Evolutionary conservation across 345 rosid genomes (phyloP), one percentile per base, ranked within the genome.

Genomic region (Salix koriyanagi): DNA sequence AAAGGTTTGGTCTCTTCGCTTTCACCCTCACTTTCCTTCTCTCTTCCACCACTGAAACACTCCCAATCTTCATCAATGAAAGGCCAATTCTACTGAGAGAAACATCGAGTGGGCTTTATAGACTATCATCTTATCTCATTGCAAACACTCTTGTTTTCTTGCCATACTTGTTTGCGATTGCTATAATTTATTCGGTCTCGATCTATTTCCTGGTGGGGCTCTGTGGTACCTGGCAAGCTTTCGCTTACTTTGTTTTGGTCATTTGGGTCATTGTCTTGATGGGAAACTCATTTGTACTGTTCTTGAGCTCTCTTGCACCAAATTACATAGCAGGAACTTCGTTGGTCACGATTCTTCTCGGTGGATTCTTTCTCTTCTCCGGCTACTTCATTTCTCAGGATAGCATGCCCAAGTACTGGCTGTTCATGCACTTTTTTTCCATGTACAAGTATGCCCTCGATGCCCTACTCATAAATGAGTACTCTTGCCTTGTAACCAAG

Each of bases 391-490:
- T 94, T 13, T 88, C 97, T 3, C 80, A 86, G 71, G 91, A 89
- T 4, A 88, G 96, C 68, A 70, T 94, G 67, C 99, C 98, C 9
- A 90, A 88, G 85, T 94, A 90, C 67, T 94, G 99, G 97, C 88
- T 91, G 3, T 91, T 92, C 86, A 94, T 94, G 99, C 90, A 94
- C 77, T 93, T 89, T 82, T 74, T 94, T 69, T 94, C 99, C 7
- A 93, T 94, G 99, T 94, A 94, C 78, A 94, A 90, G 72, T 94
- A 94, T 66, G 97, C 95, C 2, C 91, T 94, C 12, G 99, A 94
- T 16, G 96, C 96, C 0, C 86, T 94, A 5, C 90, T 92, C 32
- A 87, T 93, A 80, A 94, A 94, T 60, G 99, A 94, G 89, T 93
- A 94, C 82, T 88, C 96, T 15, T 94, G 99, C 81, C 91, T 89